Base-by-base conservation (phyloP, 768 basidiomycete species). In the Leccinum arenicola region DNA sequence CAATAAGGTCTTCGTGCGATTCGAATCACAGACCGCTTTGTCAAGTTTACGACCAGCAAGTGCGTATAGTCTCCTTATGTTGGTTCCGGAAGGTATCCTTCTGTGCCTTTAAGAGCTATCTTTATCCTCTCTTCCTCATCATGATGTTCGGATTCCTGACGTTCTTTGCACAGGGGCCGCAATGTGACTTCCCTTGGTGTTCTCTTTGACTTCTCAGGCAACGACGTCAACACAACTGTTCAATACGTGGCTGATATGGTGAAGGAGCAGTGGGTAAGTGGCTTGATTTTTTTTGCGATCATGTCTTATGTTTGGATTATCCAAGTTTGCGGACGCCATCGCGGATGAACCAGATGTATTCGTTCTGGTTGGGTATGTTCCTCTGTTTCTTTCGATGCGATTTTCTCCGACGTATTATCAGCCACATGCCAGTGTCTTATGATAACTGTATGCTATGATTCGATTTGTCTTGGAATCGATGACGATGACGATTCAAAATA, bases 321-420 rank as follows among this genome's bases (percentile, higher is more conserved):
- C 3, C 36, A 59, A 89, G 93, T 95, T 95, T 70, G 64, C 74
- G 1, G 85, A 90, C 14, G 91, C 89, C 1, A 93, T 95, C 60
- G 72, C 78, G 45, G 88, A 92, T 9, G 85, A 86, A 66, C 92
- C 93, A 14, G 92, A 94, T 71, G 77, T 92, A 60, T 96, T 95
- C 3, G 19, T 91, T 56, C 80, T 92, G 55, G 81, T 80, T 56
- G 86, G 87, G 87, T 85, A 53, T 31, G 80, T 65, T 53, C 55
- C 43, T 55, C 55, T 40, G 57, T 53, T 1, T 6, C 11, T 19
- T 15, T 33, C 40, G 9, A 53, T 47, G 3, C 2, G 49, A 21
- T 29, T 51, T 9, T 45, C 3, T 23, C 50, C 61, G 47, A 66
- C 2, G 8, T 29, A 19, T n/a, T 9, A 19, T 33, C 50, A 91